Evolutionary conservation across 805 yeast species (phyloP).

Genomic region (Schwanniomyces sp.): DNA sequence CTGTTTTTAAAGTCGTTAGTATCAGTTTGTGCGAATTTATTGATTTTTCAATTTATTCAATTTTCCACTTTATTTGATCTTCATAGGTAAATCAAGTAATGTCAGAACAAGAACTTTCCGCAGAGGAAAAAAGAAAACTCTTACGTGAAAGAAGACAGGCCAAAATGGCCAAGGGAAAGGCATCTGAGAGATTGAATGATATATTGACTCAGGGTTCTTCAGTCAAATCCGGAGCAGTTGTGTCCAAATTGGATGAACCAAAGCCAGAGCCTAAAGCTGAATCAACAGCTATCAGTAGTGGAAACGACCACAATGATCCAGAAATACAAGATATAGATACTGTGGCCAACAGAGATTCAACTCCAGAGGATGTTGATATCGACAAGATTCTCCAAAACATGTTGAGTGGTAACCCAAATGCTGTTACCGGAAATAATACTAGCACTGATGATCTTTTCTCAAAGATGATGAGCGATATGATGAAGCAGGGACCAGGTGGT

Average conservation of each 20-base stretch:
- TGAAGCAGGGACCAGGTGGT: slow-evolving; percentile 2
- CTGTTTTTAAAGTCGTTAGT: neutral
- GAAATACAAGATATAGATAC: slow-evolving; percentile 36
- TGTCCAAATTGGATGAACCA: slow-evolving; percentile 26
- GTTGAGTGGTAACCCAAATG: slow-evolving; percentile 17
- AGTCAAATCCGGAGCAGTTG: slow-evolving; percentile 28
- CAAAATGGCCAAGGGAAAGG: slow-evolving; percentile 57
- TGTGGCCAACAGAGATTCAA: neutral
- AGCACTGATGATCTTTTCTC: slow-evolving; percentile 25
- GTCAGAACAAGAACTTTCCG: slow-evolving; percentile 26
- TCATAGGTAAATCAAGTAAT: neutral
- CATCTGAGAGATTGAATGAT: slow-evolving; percentile 50
- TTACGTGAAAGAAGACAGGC: slow-evolving; percentile 67
- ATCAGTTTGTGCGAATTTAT: neutral
- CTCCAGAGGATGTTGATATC: slow-evolving; percentile 19
- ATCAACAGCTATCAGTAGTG: neutral
- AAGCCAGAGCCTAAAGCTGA: slow-evolving; percentile 2
- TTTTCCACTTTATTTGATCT: neutral
- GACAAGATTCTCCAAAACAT: slow-evolving; percentile 34
- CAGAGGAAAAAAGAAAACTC: slow-evolving; percentile 57
- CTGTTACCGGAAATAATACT: slow-evolving; percentile 5
- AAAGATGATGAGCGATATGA: slow-evolving; percentile 32
- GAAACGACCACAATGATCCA: slow-evolving; percentile 32
- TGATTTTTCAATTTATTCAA: neutral
- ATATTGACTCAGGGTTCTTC: slow-evolving; percentile 41